Conservation (phyloP, 768 basidiomycete genomes). For the Trametes cubensis region DNA sequence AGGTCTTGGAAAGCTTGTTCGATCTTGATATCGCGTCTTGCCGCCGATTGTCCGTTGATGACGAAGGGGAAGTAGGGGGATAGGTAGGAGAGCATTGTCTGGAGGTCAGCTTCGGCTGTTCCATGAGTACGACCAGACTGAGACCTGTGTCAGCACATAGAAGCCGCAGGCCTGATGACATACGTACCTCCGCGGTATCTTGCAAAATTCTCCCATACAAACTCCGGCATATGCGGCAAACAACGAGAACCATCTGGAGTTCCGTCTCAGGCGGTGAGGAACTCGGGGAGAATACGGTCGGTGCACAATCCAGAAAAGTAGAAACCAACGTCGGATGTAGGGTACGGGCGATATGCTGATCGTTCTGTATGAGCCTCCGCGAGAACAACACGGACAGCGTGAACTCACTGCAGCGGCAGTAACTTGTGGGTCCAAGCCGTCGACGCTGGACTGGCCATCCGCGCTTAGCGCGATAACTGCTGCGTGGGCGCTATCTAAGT, state of each 20-base stretch:
- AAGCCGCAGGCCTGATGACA: background rate
- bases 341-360: slow-evolving; percentile 67
- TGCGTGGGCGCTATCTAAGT: slow-evolving; percentile 24
- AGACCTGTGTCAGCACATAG: background rate
- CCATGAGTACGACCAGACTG: slow-evolving; percentile 25
- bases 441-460: background rate
- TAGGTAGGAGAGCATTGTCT: slow-evolving; percentile 70
- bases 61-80: slow-evolving; percentile 83
- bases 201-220: slow-evolving; percentile 64
- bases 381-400: background rate
- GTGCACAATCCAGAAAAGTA: slow-evolving; percentile 86
- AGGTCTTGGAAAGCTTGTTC: slow-evolving; percentile 71
- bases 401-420: slow-evolving; percentile 26
- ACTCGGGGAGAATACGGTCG: slow-evolving; percentile 75
- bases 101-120: slow-evolving; percentile 50
- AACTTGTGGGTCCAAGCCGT: slow-evolving; percentile 17
- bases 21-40: slow-evolving; percentile 58
- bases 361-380: background rate
- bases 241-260: slow-evolving; percentile 57
- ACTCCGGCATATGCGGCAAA: slow-evolving; percentile 57
- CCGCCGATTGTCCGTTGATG: slow-evolving; percentile 35
- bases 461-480: background rate
- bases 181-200: slow-evolving; percentile 38
- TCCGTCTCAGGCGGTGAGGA: slow-evolving; percentile 61
- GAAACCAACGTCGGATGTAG: slow-evolving; percentile 81